Percentiles rank a stretch among this genome's conserved stretches.
Evolutionary conservation across 345 rosid species (phyloP).

Genomic region (Microcos paniculata): DNA sequence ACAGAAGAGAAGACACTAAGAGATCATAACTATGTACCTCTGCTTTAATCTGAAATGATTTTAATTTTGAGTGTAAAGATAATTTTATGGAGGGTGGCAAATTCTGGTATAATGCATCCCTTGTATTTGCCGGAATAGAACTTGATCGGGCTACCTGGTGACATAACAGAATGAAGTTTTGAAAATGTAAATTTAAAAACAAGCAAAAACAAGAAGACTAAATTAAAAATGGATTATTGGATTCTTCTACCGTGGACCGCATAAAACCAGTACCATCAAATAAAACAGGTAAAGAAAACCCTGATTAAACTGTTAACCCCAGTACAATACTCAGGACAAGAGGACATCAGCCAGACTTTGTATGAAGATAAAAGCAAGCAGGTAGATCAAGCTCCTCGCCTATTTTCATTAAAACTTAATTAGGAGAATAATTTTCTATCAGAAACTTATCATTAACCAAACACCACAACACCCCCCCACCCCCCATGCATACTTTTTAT

Average conservation of each 20-base stretch:
- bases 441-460: no score
- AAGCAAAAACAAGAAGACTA: neutral
- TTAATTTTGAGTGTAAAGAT: constrained; percentile 63
- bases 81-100: constrained; percentile 76
- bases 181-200: constrained; percentile 3
- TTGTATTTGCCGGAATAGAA: constrained; percentile 80
- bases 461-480: neutral
- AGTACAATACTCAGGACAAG: neutral
- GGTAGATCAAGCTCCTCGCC: neutral
- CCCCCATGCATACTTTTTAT: neutral
- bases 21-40: constrained; percentile 41
- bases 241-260: neutral
- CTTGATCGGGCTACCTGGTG: constrained; percentile 73
- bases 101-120: constrained; percentile 81
- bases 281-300: neutral
- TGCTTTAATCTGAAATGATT: constrained; percentile 52
- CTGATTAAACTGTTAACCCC: neutral
- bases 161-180: neutral
- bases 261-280: neutral
- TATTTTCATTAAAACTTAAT: neutral
- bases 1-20: neutral
- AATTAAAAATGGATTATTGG: neutral
- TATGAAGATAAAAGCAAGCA: neutral
- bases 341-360: neutral
- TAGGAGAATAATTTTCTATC: neutral